Base-by-base conservation (phyloP, 2,329 filamentous ascomycete species). In the Hypoxylon sp. region DNA sequence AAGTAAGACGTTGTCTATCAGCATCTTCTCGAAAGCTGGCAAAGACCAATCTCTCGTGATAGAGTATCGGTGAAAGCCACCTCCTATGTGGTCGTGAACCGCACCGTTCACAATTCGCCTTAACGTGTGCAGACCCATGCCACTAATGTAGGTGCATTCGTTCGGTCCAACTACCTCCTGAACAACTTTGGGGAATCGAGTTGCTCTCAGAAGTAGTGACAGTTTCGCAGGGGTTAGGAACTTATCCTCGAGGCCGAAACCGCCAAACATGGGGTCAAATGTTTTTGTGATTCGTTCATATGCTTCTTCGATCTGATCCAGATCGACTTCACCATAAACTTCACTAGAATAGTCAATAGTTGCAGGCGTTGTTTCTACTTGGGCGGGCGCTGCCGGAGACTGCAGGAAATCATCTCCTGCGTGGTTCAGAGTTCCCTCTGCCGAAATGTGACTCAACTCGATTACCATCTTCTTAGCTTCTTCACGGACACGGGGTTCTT, bases 11-110 rank as follows among this genome's bases (percentile, higher is more conserved):
- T 99, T 97, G 75, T 98, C 96, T 58, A 93, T 94, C 8, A 97
- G 87, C 86, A 98, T 94, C 82, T 98, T 98, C 81, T 99, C 96
- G 73, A 98, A 99, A 77, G 97, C 94, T 9, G 96, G 96, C 48
- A 98, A 82, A 68, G 91, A 92, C 96, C 96, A 99, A 79, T 98
- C 92, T 12, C 89, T 83, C 0, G 95, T 98, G 6, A 97, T 91
- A 12, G 93, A 97, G 76, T 97, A 97, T 54, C 95, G 88, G 34
- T 84, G 81, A 70, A 88, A 88, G 2, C 87, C 87, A 5, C 81
- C 82, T 1, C 85, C 84, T 7, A 88, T 75, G 61, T 88, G 87
- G 63, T 89, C 87, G 55, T 83, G 80, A 65, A 89, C 72, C 3
- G 83, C 85, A 52, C 86, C 83, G 52, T 85, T 81, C 1, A 82